Percentiles rank a stretch among this genome's conserved stretches.
Conservation (phyloP, 2,329 filamentous ascomycete species). For the Fusarium incarnatum region DNA sequence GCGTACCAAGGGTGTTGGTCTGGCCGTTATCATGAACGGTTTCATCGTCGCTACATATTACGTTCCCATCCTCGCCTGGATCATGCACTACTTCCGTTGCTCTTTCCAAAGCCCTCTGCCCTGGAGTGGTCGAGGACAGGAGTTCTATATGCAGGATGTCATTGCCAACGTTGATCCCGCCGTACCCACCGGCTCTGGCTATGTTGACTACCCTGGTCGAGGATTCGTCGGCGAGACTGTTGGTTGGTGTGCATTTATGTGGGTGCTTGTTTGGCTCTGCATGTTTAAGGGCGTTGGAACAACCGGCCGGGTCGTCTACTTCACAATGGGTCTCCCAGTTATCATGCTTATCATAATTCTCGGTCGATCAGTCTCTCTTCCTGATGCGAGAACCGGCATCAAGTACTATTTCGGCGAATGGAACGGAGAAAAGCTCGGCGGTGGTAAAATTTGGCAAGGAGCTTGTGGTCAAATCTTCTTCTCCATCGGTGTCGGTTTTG, state of each 20-base stretch:
- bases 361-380: not conserved
- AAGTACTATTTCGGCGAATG: slow-evolving; percentile 1
- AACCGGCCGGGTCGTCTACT: not conserved
- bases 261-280: slow-evolving; percentile 1
- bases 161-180: slow-evolving; percentile 1
- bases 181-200: not conserved
- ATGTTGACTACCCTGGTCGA: not conserved
- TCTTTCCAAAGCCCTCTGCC: slow-evolving; percentile 64
- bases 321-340: not conserved
- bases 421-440: not conserved
- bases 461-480: slow-evolving; percentile 60
- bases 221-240: not conserved
- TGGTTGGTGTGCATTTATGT: not conserved
- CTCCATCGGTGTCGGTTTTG: slow-evolving; percentile 61
- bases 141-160: not conserved
- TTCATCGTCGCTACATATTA: slow-evolving; percentile 64
- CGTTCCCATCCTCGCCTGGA: slow-evolving; percentile 65
- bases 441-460: slow-evolving; percentile 57
- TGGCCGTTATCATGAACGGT: slow-evolving; percentile 61
- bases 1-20: slow-evolving; percentile 62
- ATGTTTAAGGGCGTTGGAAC: slow-evolving; percentile 3
- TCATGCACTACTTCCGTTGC: slow-evolving; percentile 65
- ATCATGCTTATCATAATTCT: slow-evolving; percentile 1
- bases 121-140: slow-evolving; percentile 53
- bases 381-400: not conserved